Evolutionary conservation across 75 land plant species (phyloP), one percentile per base, ranked within the genome.

Genomic region (Cryptomeria japonica): DNA sequence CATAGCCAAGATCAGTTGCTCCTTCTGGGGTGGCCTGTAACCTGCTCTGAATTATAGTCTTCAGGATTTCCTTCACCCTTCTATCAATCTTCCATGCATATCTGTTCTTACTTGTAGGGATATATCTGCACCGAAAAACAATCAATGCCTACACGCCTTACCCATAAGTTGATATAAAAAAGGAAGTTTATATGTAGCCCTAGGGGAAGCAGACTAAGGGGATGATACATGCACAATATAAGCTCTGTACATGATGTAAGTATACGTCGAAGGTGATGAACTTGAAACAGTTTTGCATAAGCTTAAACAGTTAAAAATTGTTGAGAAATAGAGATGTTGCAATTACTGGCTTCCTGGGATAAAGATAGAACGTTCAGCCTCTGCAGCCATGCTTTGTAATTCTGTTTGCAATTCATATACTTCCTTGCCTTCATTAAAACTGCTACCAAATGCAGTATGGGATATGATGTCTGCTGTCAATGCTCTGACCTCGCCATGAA

Each of bases 401-500:
- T 91, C 88, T 36, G 41, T 61, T 55, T 93, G 91, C 10, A 85
- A 86, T 28, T 85, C 18, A 55, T 92, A 92, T 0, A 87, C 91
- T 47, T 86, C 86, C 51, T 87, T 91, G 13, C 92, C 94, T 79
- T 92, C 87, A 18, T 47, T 68, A 83, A 82, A 94, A 84, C 90
- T 93, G 68, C 90, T 91, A 78, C 95, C 95, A 86, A 92, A 94
- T 9, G 91, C 91, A 28, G 89, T 91, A 39, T 91, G 92, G 25
- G 94, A 80, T 38, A 94, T 92, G 58, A 94, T 87, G 76, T 92
- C 90, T 15, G 88, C 92, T 11, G 90, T 90, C 39, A 94, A 85
- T 41, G 70, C 78, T 53, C 46, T 68, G 53, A 93, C 91, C 80
- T 91, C 83, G 7, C 28, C 38, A 46, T 55, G 41, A 15, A 91